These are phyloP conservation scores for Schizosaccharomyces octosporus DNA, from an alignment of 805 yeast species.

Conservation along the genomic window DNA sequence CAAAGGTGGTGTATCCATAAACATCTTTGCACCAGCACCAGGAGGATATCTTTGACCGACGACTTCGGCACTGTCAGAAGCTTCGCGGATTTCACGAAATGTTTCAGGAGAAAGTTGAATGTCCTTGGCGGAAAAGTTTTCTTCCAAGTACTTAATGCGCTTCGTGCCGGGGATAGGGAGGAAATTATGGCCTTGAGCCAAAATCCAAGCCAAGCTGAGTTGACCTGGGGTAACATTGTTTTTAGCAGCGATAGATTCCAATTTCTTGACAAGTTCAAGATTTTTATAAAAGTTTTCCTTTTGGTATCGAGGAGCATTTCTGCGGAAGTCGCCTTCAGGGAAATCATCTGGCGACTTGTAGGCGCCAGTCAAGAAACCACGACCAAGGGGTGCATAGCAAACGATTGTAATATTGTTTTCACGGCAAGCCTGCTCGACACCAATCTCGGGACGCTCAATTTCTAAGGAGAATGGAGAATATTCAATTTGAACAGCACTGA, in stretches of 20 bases:
- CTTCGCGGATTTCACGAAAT: conserved; percentile 4
- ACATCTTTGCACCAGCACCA: background rate
- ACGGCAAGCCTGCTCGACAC: conserved; percentile 33
- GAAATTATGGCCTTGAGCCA: conserved; percentile 21
- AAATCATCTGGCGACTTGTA: conserved; percentile 21
- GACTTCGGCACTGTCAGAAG: conserved; percentile 6
- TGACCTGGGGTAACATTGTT: conserved; percentile 34
- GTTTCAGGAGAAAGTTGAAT: conserved; percentile 6
- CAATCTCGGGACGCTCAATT: conserved; percentile 25
- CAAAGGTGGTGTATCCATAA: background rate
- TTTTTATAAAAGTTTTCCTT: conserved; percentile 35
- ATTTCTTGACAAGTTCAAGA: conserved; percentile 21
- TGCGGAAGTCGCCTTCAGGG: conserved; percentile 27
- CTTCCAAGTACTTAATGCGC: conserved; percentile 30
- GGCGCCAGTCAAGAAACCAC: conserved; percentile 51
- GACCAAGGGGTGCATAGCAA: conserved; percentile 64
- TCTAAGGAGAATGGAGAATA: conserved; percentile 47
- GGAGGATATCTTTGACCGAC: conserved; percentile 5
- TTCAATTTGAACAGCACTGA: conserved; percentile 56
- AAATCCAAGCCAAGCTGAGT: conserved; percentile 43
- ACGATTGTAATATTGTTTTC: conserved; percentile 39
- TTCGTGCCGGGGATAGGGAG: conserved; percentile 69
- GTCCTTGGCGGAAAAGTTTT: conserved; percentile 21
- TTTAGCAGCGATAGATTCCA: conserved; percentile 26
- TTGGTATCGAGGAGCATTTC: conserved; percentile 27